Percentiles rank a stretch among this genome's conserved stretches.
phyloP scores from a whole-genome alignment of 2,329 filamentous ascomycete genomes.

The Cadophora sp. region DNA sequence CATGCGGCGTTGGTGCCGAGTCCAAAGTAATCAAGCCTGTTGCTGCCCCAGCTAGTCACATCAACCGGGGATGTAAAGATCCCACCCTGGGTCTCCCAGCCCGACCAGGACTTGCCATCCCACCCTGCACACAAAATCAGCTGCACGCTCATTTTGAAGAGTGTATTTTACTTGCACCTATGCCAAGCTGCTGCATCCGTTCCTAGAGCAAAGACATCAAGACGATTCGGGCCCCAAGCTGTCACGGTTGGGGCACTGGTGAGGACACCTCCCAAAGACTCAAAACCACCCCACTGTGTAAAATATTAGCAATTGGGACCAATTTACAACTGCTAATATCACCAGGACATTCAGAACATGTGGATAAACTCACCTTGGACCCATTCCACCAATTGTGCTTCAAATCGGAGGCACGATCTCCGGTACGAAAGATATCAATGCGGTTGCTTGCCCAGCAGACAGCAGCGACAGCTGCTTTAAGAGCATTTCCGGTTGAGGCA shows the following conservation, averaged over 20 bases:
- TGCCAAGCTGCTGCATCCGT: slow-evolving; percentile 25
- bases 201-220: slow-evolving; percentile 26
- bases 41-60: slow-evolving; percentile 33
- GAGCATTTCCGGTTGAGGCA: slow-evolving; percentile 3
- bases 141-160: too few relatives aligned
- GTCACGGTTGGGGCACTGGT: slow-evolving; percentile 23
- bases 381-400: slow-evolving; percentile 27
- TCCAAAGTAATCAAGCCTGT: slow-evolving; percentile 32
- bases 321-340: background rate
- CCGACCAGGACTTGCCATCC: slow-evolving; percentile 21
- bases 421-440: slow-evolving; percentile 26
- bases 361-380: background rate
- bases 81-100: slow-evolving; percentile 24
- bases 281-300: slow-evolving; percentile 24
- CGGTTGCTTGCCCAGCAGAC: slow-evolving; percentile 24
- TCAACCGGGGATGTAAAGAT: slow-evolving; percentile 20
- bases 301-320: background rate
- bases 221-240: slow-evolving; percentile 23
- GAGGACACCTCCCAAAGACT: slow-evolving; percentile 27
- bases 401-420: slow-evolving; percentile 14
- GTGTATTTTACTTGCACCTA: slow-evolving; percentile 7
- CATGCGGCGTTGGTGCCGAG: slow-evolving; percentile 17
- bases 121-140: slow-evolving; percentile 11
- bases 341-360: background rate
- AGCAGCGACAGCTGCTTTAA: slow-evolving; percentile 27